Conservation (phyloP, 2,329 filamentous ascomycete genomes). For the Parascedosporium putredinis region DNA sequence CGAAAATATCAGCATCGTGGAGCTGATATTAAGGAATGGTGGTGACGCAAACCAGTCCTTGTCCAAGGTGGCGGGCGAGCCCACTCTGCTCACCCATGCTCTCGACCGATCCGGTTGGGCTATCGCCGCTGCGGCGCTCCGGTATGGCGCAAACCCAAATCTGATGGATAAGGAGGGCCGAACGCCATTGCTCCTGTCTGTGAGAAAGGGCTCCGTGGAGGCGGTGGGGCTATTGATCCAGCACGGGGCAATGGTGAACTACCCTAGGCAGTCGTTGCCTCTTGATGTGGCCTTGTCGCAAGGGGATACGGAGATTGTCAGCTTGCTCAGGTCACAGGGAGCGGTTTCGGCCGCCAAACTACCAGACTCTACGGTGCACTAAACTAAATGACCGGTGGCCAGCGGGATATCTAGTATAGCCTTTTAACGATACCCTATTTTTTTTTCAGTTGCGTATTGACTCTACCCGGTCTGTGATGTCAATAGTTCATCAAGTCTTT, state of each 20-base stretch:
- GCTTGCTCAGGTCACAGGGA: neutral
- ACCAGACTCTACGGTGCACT: too few species aligned
- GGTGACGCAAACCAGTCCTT: conserved; percentile 12
- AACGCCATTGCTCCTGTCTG: conserved; percentile 22
- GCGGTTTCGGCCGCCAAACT: neutral
- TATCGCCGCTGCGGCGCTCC: conserved; percentile 17
- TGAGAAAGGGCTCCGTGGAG: conserved; percentile 17
- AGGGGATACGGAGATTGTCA: neutral
- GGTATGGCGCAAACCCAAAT: conserved; percentile 23
- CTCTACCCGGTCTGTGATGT: too few species aligned
- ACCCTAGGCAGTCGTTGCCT: neutral
- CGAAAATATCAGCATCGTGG: neutral
- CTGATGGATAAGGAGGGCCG: conserved; percentile 19
- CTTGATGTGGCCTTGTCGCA: neutral
- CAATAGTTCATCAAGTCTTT: too few species aligned
- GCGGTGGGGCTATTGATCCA: conserved; percentile 19
- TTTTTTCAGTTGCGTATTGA: too few species aligned
- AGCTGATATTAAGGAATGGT: conserved; percentile 10
- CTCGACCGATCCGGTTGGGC: conserved; percentile 17
- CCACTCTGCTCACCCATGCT: conserved; percentile 20
- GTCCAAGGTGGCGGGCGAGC: conserved; percentile 6
- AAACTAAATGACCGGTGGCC: too few species aligned
- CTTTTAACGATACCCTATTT: too few species aligned
- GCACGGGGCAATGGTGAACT: conserved; percentile 18
- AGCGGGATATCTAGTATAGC: too few species aligned